These are phyloP conservation scores for Pistacia integerrima DNA, from an alignment of 345 rosid genomes.

Conservation along the genomic window DNA sequence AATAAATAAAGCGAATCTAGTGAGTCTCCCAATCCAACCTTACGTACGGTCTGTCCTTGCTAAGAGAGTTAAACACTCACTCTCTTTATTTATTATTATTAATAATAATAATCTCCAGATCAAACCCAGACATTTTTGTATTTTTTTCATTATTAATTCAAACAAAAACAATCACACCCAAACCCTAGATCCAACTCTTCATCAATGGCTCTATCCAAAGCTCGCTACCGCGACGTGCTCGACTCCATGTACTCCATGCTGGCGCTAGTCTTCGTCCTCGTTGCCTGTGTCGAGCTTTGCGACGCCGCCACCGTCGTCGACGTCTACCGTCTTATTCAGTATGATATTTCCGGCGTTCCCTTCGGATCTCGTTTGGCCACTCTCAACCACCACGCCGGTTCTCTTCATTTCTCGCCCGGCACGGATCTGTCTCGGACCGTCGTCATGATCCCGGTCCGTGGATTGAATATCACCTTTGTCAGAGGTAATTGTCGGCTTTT, in stretches of 20 bases:
- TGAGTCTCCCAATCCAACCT: no score
- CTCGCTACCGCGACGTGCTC: conserved; percentile 42
- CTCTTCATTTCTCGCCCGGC: conserved; percentile 70
- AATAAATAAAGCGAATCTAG: no score
- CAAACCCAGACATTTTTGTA: background rate
- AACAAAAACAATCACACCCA: background rate
- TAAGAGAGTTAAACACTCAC: no score
- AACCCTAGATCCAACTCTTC: conserved; percentile 61
- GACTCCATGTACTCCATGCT: conserved; percentile 73
- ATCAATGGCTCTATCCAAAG: conserved; percentile 38
- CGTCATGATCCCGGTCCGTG: conserved; percentile 78
- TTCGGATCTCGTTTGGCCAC: conserved; percentile 92
- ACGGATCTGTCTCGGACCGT: conserved; percentile 92
- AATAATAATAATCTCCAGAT: background rate
- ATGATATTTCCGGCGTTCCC: conserved; percentile 86
- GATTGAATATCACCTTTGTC: conserved; percentile 61
- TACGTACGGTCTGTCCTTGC: no score
- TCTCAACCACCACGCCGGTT: conserved; percentile 90
- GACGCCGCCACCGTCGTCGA: conserved; percentile 95
- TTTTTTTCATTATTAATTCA: no score
- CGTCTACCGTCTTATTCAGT: conserved; percentile 95
- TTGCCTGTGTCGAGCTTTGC: conserved; percentile 92
- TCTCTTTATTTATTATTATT: background rate
- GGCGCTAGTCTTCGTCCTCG: conserved; percentile 66
- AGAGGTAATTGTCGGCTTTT: conserved; percentile 44